Percentiles rank a stretch among this genome's conserved stretches.
phyloP scores from a whole-genome alignment of 164 flowering plant species.

The Nymphaea colorata region DNA sequence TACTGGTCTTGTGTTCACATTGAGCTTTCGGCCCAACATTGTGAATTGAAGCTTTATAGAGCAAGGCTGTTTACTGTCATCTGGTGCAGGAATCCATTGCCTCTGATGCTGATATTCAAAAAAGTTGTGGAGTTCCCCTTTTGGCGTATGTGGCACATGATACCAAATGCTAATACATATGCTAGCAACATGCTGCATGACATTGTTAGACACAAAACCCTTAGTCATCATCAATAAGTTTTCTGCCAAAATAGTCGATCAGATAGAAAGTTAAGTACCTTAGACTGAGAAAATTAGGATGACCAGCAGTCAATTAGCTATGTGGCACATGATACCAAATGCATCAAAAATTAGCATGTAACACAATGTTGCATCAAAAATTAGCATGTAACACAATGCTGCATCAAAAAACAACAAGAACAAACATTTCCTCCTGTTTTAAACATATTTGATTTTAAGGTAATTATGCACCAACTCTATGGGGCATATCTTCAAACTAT shows the following conservation, averaged over 20 bases:
- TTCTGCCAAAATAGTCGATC: too few species aligned
- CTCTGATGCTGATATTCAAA: slow-evolving; percentile 81
- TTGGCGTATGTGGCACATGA: slow-evolving; percentile 60
- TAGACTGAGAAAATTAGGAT: not conserved
- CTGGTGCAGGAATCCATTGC: slow-evolving; percentile 86
- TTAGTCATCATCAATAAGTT: not conserved
- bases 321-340: too few species aligned
- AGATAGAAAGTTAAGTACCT: not conserved
- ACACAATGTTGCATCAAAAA: too few species aligned
- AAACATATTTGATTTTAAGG: too few species aligned
- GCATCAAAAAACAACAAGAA: too few species aligned
- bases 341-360: too few species aligned
- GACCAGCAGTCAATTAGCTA: too few species aligned
- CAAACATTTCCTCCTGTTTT: too few species aligned
- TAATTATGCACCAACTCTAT: too few species aligned
- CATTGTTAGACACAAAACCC: not conserved
- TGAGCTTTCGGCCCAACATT: slow-evolving; percentile 70
- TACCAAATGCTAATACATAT: slow-evolving; percentile 26
- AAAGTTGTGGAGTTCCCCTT: slow-evolving; percentile 76
- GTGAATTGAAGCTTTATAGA: slow-evolving; percentile 63
- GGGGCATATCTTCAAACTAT: too few species aligned
- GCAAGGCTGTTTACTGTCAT: slow-evolving; percentile 46
- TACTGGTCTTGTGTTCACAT: slow-evolving; percentile 63
- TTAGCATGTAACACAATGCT: too few species aligned
- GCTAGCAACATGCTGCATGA: slow-evolving; percentile 45